Base-by-base conservation (phyloP, 2,329 filamentous ascomycete genomes). In the Trichoderma pleuroti region DNA sequence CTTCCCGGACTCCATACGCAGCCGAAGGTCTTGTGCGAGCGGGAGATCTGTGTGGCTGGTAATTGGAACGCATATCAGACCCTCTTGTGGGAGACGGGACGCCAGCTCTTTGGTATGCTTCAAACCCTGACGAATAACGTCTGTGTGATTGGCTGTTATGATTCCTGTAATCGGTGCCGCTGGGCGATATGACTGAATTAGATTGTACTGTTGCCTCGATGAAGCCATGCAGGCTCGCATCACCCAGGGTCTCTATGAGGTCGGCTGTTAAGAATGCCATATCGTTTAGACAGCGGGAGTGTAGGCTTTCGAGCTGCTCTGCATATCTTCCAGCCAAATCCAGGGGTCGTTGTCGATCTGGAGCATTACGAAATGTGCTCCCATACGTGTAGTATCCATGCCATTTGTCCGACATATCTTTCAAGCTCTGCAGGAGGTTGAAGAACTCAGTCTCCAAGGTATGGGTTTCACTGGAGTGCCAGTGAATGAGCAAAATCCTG, bases 321-420 rank as follows among this genome's bases (percentile, higher is more conserved):
- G 62, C 68, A 9, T 70, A 70, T 52, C 49, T 65, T n/a, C 32
- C 34, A 30, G 68, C 60, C 49, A 70, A 42, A 34, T 70, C 61
- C 6, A 49, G 11, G n/a, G 16, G 2, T 34, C 16, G 42, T 24
- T 52, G 24, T 9, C 39, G 39, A 21, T 42, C 26, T 39, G 57
- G 42, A 49, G n/a, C n/a, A 49, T 9, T 12, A 12, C n/a, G n/a
- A 49, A 49, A 49, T 4, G 42, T 49, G 42, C 10, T 49, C 42
- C n/a, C 42, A 21, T 21, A 49, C 1, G 42, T 49, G n/a, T 49
- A 49, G n/a, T 49, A 49, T 49, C 42, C 42, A n/a, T 49, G 42
- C 42, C 42, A 49, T 21, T 49, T 49, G 10, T 49, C 42, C 4
- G 42, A 49, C 42, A 49, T 49, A 49, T 49, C 42, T 49, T 49